Evolutionary conservation across 2,329 filamentous ascomycete genomes (phyloP), one percentile per base, ranked within the genome.

Genomic region (Fusarium sp.): DNA sequence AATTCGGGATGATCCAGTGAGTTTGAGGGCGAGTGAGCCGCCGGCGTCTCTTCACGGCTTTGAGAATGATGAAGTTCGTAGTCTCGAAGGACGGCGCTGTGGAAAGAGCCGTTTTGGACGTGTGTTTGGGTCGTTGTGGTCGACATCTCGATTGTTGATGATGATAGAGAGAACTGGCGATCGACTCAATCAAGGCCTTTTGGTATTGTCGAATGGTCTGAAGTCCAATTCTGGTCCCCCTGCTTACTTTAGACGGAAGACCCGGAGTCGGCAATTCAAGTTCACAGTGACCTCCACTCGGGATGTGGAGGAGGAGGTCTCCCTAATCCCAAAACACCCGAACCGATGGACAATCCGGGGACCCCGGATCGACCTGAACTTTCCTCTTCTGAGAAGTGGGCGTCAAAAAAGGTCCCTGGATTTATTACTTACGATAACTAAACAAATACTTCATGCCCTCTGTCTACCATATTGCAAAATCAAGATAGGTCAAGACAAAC

Each of bases 21-120:
- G 1, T 22, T 22, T 9, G 44, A n/a, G 7, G 59, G 6, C 1
- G 49, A 22, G n/a, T 18, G 2, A 25, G 46, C 1, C 16, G 44
- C 48, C 13, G 58, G 18, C 3, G 53, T 14, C 4, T 29, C 32
- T 3, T 68, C 30, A 2, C 27, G 37, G 2, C 14, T 4, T 22
- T 64, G 62, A 0, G 68, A 70, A 2, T 70, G 68, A 0, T 71
- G 68, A 14, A 70, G 67, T 11, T 70, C 68, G 5, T 70, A 70
- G 16, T 70, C 68, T 4, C 58, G 45, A 6, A 70, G 14, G 2
- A 70, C 30, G 2, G 49, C 22, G 11, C 45, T 68, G 11, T 71
- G 52, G 8, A 62, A 57, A 8, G 52, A 37, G 10, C 61, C 53
- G n/a, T 67, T 71, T 18, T 58, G 46, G 4, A 29, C 22, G 12